These are phyloP conservation scores for Podochytrium sp. DNA, from an alignment of 192 early-diverging fungal species.

Conservation along the genomic window DNA sequence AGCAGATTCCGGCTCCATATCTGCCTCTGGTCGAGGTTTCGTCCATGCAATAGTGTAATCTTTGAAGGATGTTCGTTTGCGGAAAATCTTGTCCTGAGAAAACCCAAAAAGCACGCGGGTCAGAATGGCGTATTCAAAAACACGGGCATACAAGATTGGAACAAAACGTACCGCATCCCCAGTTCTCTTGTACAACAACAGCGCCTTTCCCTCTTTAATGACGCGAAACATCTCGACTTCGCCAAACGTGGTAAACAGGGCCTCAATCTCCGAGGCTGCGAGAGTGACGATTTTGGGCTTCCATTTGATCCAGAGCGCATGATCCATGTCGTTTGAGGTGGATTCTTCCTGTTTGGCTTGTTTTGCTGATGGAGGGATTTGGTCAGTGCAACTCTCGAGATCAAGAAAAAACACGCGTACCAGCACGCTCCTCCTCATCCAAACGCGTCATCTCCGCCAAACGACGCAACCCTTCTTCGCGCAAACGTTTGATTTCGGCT, in stretches of 20 bases:
- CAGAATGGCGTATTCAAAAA: background rate
- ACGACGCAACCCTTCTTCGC: conserved; percentile 38
- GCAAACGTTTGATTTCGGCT: conserved; percentile 23
- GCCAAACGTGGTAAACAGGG: conserved; percentile 13
- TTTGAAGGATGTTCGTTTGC: conserved; percentile 14
- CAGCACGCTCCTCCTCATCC: conserved; percentile 39
- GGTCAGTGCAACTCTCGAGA: background rate
- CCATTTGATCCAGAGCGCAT: conserved; percentile 19
- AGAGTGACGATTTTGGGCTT: background rate
- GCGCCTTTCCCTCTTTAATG: background rate
- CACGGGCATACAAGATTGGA: background rate
- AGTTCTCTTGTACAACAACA: conserved; percentile 6
- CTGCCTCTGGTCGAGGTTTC: background rate
- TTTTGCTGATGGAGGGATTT: background rate
- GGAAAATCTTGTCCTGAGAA: conserved; percentile 14
- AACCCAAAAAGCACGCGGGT: no score
- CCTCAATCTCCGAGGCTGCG: background rate
- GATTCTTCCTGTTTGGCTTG: background rate
- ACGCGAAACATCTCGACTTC: conserved; percentile 8
- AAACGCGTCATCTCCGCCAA: conserved; percentile 40
- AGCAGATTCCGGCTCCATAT: background rate
- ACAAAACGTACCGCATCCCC: conserved; percentile 7
- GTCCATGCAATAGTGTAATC: conserved; percentile 10
- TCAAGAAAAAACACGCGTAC: background rate
- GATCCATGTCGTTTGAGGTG: background rate